Evolutionary conservation across 2,329 filamentous ascomycete genomes (phyloP), one percentile per base, ranked within the genome.

Genomic region (Calonectria pseudoreteaudii): DNA sequence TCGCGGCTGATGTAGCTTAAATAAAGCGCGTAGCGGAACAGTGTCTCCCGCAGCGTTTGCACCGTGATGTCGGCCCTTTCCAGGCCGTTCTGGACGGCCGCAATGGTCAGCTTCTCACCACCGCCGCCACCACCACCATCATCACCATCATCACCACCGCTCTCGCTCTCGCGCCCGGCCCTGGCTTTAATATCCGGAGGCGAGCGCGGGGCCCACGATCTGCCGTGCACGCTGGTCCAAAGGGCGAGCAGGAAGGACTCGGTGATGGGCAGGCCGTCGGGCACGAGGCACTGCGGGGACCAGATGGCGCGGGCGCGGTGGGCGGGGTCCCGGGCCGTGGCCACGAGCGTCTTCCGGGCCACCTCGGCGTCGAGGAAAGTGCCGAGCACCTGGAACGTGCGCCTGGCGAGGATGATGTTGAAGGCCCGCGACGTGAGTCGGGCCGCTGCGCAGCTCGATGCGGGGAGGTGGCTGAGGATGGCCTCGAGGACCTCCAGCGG

Each of bases 1-100:
- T 80, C 78, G 9, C 70, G 69, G 20, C 79, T 75, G n/a, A 78
- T 41, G 41, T 85, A 85, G 71, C 83, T 85, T 66, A 84, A 68
- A 60, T 84, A 84, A 67, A 85, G 72, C 2, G 83, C 80, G 76
- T 84, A 85, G 58, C 83, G 80, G 70, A 85, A 85, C 77, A 84
- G 66, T 4, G 78, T 77, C 44, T 77, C 77, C 44, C 79, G 77
- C 26, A 85, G 53, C 16, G 69, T 68, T 0, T 79, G 75, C 66
- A 83, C 76, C 1, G 77, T 73, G 8, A 82, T 34, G 11, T 80
- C 78, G 4, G 74, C 62, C 49, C 78, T 77, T 5, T 74, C 78
- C 26, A 83, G 65, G n/a, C 70, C 68, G 18, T 56, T 68, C 73
- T 73, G 80, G 80, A 71, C 80, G 4, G 9, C 67, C 11, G 52